phyloP scores from a whole-genome alignment of 2,329 filamentous ascomycete genomes.

The Ophidiomyces ophidiicola region DNA sequence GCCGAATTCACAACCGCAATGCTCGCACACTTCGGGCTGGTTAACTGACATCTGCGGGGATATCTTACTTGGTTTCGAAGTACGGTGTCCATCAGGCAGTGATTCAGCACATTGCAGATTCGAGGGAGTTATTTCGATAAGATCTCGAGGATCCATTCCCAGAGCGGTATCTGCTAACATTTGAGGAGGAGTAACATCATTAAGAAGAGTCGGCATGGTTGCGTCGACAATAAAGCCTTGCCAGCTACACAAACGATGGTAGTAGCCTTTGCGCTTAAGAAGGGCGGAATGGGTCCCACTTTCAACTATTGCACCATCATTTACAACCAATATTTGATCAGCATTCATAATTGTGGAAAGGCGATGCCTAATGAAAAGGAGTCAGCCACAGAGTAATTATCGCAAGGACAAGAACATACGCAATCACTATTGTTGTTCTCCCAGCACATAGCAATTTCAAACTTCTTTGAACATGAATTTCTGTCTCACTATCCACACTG shows the following conservation, averaged over 20 bases:
- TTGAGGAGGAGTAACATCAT: too few species aligned
- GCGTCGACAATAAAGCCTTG: constrained; percentile 9
- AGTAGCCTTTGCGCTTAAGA: constrained; percentile 47
- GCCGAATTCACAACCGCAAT: constrained; percentile 3
- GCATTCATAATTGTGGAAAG: constrained; percentile 58
- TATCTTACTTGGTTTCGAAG: background rate
- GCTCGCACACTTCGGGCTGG: constrained; percentile 6
- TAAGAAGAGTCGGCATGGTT: too few species aligned
- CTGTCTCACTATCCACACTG: constrained; percentile 37
- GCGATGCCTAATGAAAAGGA: constrained; percentile 41
- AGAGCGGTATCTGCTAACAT: background rate
- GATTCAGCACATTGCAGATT: too few species aligned
- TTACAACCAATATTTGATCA: constrained; percentile 54
- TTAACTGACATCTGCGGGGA: background rate
- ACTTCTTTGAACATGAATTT: constrained; percentile 37
- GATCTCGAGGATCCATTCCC: background rate
- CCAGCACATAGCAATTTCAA: constrained; percentile 36
- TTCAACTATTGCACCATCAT: constrained; percentile 51
- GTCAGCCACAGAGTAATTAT: constrained; percentile 8
- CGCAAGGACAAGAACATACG: constrained; percentile 33
- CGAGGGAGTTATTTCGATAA: too few species aligned
- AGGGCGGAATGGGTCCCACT: constrained; percentile 50
- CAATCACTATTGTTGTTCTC: constrained; percentile 43
- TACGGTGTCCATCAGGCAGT: background rate
- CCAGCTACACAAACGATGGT: constrained; percentile 45